Percentiles rank a stretch among this genome's conserved stretches.
Evolutionary conservation across 2,329 filamentous ascomycete genomes (phyloP).

Genomic region (Venturia pyrina): DNA sequence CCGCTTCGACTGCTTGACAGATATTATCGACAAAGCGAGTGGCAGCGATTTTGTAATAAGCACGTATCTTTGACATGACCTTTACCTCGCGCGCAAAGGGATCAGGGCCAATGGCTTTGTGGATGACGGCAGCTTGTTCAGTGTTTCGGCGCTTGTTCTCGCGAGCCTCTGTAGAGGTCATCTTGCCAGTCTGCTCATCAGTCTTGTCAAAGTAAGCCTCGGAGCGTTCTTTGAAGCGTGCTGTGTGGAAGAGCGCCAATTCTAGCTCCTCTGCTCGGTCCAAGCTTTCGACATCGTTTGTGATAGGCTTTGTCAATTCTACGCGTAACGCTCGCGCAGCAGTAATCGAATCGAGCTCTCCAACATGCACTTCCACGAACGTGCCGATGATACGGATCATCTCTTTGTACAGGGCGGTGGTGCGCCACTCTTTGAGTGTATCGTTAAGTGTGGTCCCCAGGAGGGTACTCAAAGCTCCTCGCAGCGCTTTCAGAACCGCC

Average conservation of each 20-base stretch:
- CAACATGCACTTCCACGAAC: constrained; percentile 21
- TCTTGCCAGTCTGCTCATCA: constrained; percentile 16
- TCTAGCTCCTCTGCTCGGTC: constrained; percentile 16
- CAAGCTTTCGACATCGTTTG: constrained; percentile 20
- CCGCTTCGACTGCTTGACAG: constrained; percentile 27
- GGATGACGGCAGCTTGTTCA: background rate
- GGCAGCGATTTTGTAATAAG: constrained; percentile 60
- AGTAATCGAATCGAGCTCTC: constrained; percentile 18
- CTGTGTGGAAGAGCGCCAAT: constrained; percentile 18
- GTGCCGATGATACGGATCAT: constrained; percentile 16
- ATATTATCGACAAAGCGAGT: constrained; percentile 52
- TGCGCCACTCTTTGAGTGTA: constrained; percentile 21
- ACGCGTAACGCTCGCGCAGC: constrained; percentile 20
- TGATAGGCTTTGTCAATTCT: constrained; percentile 28
- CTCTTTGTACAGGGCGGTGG: constrained; percentile 22
- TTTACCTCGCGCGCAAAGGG: constrained; percentile 50
- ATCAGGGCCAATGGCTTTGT: constrained; percentile 35
- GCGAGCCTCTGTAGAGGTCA: background rate
- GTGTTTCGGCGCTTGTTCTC: background rate
- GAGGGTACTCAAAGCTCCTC: constrained; percentile 12
- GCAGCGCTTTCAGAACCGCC: constrained; percentile 20
- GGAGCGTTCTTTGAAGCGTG: constrained; percentile 20
- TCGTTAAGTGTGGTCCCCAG: constrained; percentile 21
- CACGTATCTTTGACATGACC: constrained; percentile 53
- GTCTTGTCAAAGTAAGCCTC: constrained; percentile 20